Evolutionary conservation across 208 protist species (phyloP), one percentile per base, ranked within the genome.

Genomic region (Leishmania martiniquensis): DNA sequence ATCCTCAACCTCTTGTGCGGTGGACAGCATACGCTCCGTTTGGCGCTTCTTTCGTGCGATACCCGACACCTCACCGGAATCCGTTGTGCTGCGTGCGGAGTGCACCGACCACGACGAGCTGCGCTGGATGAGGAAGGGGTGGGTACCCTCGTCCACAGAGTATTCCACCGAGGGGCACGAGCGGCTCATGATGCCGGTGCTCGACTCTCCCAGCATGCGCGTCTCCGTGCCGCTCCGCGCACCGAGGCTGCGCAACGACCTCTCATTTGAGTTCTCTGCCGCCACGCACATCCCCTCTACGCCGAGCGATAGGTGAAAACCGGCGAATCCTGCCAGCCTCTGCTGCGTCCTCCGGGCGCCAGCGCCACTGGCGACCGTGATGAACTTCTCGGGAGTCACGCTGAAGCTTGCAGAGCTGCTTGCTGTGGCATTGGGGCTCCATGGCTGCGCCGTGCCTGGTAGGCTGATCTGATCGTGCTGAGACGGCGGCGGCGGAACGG

Each of bases 61-160:
- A 29, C 37, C 6, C 13, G 62, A 29, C 49, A 34, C 51, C n/a
- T 81, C 77, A 17, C 77, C 69, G 12, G 69, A 76, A 32, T 81
- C 77, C 0, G 69, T 70, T 34, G 59, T 76, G 77, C 69, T 70
- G 0, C 57, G 47, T 4, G 49, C 73, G 1, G 77, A 81, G 51
- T 81, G 70, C 47, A 49, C 77, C 0, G 77, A 81, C 70, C 77
- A 81, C 6, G 77, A 81, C 12, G 62, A 68, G 71, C 77, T 81
- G 13, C 77, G 68, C 37, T 51, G 62, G n/a, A 62, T 63, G 49
- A 71, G 20, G 60, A 72, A 76, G 22, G 45, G 51, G 37, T 75
- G 75, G 2, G 69, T 72, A 37, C 55, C 70, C 1, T 81, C 77
- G 42, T 81, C 70, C 15, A 54, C 6, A 0, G 70, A 81, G 37